Base-by-base conservation (phyloP, 495 filamentous ascomycete species). In the Annulohypoxylon moriforme region DNA sequence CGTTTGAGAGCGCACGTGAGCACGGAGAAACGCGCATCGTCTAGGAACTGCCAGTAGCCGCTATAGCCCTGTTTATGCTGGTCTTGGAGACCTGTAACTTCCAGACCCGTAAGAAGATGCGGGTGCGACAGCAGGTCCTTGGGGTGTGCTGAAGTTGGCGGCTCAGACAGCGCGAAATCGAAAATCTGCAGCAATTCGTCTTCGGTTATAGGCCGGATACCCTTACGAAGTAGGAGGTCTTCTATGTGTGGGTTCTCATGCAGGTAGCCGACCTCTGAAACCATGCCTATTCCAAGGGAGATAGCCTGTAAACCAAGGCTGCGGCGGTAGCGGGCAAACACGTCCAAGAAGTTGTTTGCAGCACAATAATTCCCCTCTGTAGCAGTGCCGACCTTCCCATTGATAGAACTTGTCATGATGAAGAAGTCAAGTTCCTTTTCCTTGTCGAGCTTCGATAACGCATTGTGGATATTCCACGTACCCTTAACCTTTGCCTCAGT, bases 381-480 rank as follows among this genome's bases (percentile, higher is more conserved):
- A 4, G 77, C 65, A 11, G 71, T 80, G 0, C 87, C 88, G n/a
- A 84, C 72, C 0, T 83, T 70, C 1, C 81, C 83, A 1, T 81
- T 70, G 0, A 85, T 67, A 1, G 87, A 89, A 10, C 85, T 87
- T 14, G 89, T 81, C 34, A 82, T 80, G 20, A 90, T 73, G 77
- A 91, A 91, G 79, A 92, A 92, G 72, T 91, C 89, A 0, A 91
- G 81, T 24, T 83, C 71, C 9, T 66, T 46, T 36, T 75, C 70
- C 8, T 57, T 80, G 31, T 55, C 71, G 4, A 52, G 20, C 4
- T n/a, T 49, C 36, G 33, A 44, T 8, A 57, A 20, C 8, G 56
- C 63, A 9, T 67, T 42, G 46, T 60, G 64, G 1, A 67, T 4
- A 11, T 67, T 38, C 56, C 64, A 60, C 1, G 31, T 74, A 9